A percentile compares a stretch with the other conserved stretches of the same genome.
Evolutionary conservation across 305 asterid genomes (phyloP).

Genomic region (Striga hermonthica): DNA sequence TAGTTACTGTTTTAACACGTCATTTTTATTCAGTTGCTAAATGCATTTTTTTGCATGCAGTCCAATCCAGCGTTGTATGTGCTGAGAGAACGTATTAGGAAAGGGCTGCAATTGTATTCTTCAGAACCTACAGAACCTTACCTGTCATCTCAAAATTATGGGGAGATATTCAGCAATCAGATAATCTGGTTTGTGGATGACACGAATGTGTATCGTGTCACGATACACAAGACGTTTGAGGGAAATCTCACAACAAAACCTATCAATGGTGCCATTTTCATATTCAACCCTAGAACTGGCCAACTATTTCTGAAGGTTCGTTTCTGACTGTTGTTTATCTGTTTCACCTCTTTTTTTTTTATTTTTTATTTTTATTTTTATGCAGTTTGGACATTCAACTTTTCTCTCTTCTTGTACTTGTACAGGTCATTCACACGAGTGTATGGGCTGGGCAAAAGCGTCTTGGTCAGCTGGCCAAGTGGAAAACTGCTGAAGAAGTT

Average conservation of each 20-base stretch:
- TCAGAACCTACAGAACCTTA: constrained; percentile 99
- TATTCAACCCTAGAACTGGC: constrained; percentile 97
- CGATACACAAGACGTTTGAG: constrained; percentile 97
- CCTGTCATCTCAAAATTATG: constrained; percentile 95
- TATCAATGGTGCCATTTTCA: constrained; percentile 96
- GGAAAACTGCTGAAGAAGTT: constrained; percentile 99
- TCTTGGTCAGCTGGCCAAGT: constrained; percentile 97
- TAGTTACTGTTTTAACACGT: not conserved
- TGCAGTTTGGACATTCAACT: constrained; percentile 12
- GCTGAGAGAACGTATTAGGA: constrained; percentile 89
- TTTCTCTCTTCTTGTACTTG: not conserved
- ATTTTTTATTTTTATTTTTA: not conserved
- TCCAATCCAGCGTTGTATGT: constrained; percentile 97
- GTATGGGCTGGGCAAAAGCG: constrained; percentile 99
- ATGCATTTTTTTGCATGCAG: constrained; percentile 42
- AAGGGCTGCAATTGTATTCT: constrained; percentile 95
- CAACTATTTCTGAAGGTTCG: constrained; percentile 90
- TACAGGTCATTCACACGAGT: constrained; percentile 97
- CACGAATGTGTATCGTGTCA: constrained; percentile 97
- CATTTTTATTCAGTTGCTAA: not conserved
- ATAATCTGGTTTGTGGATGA: constrained; percentile 99
- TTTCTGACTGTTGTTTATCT: constrained; percentile 15
- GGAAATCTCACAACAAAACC: constrained; percentile 99
- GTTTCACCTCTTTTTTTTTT: not conserved
- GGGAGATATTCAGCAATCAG: constrained; percentile 99